Evolutionary conservation across 768 basidiomycete species (phyloP), one percentile per base, ranked within the genome.

Genomic region (Boletus reticulatus): DNA sequence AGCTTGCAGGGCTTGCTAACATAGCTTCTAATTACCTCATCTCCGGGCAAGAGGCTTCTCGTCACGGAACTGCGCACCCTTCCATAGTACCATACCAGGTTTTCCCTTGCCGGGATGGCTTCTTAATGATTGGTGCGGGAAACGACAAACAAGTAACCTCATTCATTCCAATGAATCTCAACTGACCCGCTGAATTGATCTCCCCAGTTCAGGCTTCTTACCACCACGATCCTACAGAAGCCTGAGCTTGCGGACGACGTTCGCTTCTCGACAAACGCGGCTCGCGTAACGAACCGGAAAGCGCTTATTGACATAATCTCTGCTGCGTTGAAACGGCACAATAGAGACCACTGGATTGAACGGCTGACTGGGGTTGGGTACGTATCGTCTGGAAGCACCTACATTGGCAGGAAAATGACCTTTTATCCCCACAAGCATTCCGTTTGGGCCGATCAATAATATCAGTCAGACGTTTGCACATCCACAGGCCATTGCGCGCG

Each of bases 21-120:
- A 91, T 97, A 56, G 94, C 90, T 3, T 92, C 91, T 16, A 96
- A 95, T 73, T 96, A 92, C 75, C 84, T 98, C 51, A 88, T 97
- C 52, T 82, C 90, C 12, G 89, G 87, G 16, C 73, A 87, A 69
- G 91, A 94, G 69, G 95, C 89, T 22, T 78, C 80, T 32, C 78
- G 95, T 51, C 85, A 92, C 69, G 95, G 95, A n/a, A 97, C 95
- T 29, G 84, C 90, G 0, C 95, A 98, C 69, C 91, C 95, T 14
- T 94, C 92, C 17, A 88, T 98, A 63, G 95, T 94, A 8, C 93
- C 94, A 3, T 96, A 95, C 73, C 91, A 94, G 70, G 91, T 86
- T 4, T 94, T 96, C 69, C 82, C 88, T 0, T 96, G 94, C 67
- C 81, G 84, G 65, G 85, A 93, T 63, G 91, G 92, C 31, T 94